phyloP scores from a whole-genome alignment of 352 stramenopile species.

The Phytophthora aleatoria region DNA sequence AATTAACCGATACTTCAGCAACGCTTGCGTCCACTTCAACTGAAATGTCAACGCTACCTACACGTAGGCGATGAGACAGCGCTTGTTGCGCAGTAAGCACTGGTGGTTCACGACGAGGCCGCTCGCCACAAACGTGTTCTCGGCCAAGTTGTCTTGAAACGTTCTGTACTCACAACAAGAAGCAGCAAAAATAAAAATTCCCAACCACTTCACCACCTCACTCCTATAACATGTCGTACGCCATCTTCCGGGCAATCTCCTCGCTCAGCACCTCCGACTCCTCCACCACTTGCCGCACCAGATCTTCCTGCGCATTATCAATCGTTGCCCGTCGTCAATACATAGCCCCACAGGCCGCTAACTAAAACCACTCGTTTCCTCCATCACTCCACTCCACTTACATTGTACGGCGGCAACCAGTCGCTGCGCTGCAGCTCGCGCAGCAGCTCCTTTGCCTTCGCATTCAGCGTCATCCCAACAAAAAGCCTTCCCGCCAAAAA shows the following conservation, averaged over 20 bases:
- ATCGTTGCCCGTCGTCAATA: conserved; percentile 1
- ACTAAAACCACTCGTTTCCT: neutral
- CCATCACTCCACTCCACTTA: conserved; percentile 35
- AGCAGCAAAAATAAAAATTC: conserved; percentile 2
- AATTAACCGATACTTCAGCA: neutral
- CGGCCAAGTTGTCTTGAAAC: conserved; percentile 62
- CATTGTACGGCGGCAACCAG: conserved; percentile 93
- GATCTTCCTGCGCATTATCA: conserved; percentile 62
- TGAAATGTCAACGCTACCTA: conserved; percentile 30
- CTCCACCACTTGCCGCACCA: conserved; percentile 81
- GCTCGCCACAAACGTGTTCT: conserved; percentile 70
- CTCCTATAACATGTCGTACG: conserved; percentile 33
- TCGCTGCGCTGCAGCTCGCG: conserved; percentile 91
- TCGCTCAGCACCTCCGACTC: conserved; percentile 70
- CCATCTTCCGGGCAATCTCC: conserved; percentile 77
- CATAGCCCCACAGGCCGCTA: conserved; percentile 1
- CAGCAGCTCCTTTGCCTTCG: conserved; percentile 85
- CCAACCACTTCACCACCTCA: neutral
- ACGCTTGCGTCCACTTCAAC: neutral
- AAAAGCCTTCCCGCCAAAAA: conserved; percentile 25
- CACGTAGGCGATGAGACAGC: conserved; percentile 88
- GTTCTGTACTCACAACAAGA: conserved; percentile 36
- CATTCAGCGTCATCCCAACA: conserved; percentile 67
- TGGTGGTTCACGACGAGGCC: conserved; percentile 90
- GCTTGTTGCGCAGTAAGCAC: conserved; percentile 91